Conservation (phyloP, 1,284 basidiomycete species). For the Rhodofomes roseus region DNA sequence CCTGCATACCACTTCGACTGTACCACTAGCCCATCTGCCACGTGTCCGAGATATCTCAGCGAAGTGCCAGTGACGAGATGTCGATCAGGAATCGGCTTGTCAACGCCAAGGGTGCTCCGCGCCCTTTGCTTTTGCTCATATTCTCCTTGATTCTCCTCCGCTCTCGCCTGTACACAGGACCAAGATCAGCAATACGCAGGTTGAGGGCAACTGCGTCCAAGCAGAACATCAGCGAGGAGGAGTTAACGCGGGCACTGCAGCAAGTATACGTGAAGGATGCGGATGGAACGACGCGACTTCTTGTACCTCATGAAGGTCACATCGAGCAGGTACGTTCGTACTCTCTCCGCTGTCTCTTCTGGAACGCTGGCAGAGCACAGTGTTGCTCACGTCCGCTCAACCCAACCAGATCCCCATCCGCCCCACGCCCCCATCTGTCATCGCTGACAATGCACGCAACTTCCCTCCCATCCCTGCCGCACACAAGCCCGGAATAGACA, state of each 20-base stretch:
- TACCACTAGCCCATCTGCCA: too few species aligned
- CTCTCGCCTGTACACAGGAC: conserved; percentile 30
- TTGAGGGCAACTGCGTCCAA: conserved; percentile 28
- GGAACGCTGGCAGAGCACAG: background rate
- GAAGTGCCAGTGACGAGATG: too few species aligned
- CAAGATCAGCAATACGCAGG: conserved; percentile 21
- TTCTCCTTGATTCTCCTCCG: conserved; percentile 41
- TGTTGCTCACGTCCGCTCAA: background rate
- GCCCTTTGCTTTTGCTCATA: conserved; percentile 13
- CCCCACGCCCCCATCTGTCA: conserved; percentile 40
- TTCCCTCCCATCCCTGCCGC: conserved; percentile 52
- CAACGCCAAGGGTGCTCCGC: background rate
- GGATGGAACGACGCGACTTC: conserved; percentile 58
- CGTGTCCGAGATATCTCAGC: too few species aligned
- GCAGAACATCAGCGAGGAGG: conserved; percentile 35
- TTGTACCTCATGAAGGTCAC: conserved; percentile 63
- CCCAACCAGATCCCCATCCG: conserved; percentile 35
- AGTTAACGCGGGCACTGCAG: conserved; percentile 47
- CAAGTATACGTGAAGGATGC: conserved; percentile 51
- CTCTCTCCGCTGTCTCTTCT: background rate
- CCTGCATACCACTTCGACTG: too few species aligned
- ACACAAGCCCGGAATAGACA: conserved; percentile 72
- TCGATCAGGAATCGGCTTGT: background rate
- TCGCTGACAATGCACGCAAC: conserved; percentile 42
- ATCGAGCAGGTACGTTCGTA: conserved; percentile 45